These are phyloP conservation scores for Cenchrus purpureus DNA, from an alignment of 176 grass and related monocot species.

Conservation along the genomic window DNA sequence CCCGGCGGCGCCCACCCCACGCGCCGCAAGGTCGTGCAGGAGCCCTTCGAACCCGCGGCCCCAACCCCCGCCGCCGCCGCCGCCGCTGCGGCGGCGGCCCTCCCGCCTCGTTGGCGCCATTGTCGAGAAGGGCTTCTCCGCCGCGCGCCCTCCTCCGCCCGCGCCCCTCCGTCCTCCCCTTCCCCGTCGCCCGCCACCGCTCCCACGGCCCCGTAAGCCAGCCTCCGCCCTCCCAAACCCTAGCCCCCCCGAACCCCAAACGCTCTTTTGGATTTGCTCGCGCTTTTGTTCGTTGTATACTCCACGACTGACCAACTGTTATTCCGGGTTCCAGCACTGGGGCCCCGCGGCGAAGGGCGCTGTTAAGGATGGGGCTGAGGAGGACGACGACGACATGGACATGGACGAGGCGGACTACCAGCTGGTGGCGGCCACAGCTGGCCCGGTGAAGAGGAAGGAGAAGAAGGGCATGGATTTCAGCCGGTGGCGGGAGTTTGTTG, in stretches of 20 bases:
- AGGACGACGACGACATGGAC: constrained; percentile 55
- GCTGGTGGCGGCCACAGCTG: constrained; percentile 32
- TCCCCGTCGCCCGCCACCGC: constrained; percentile 88
- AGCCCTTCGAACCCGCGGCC: constrained; percentile 37
- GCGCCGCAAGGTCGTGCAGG: constrained; percentile 52
- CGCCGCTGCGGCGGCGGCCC: constrained; percentile 26
- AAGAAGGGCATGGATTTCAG: constrained; percentile 86
- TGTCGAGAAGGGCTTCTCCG: constrained; percentile 92
- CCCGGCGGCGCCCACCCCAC: constrained; percentile 15
- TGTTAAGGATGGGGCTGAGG: constrained; percentile 23
- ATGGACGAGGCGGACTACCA: constrained; percentile 61
- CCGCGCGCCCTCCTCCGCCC: constrained; percentile 50
- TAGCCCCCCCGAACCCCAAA: not conserved
- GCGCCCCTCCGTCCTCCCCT: constrained; percentile 72
- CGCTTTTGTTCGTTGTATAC: not conserved
- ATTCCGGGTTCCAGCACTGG: constrained; percentile 60
- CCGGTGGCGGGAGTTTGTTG: constrained; percentile 63
- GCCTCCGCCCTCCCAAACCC: constrained; percentile 29
- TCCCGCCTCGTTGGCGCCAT: constrained; percentile 70
- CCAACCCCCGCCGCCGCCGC: not conserved
- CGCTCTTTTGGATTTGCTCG: not conserved
- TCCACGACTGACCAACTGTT: constrained; percentile 9
- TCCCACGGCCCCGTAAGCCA: constrained; percentile 81
- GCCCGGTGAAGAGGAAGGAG: constrained; percentile 74
- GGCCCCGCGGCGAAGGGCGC: constrained; percentile 29